Percentiles rank a stretch among this genome's conserved stretches.
Conservation (phyloP, 352 stramenopile species). For the Thalassiosira livingstoniorum region DNA sequence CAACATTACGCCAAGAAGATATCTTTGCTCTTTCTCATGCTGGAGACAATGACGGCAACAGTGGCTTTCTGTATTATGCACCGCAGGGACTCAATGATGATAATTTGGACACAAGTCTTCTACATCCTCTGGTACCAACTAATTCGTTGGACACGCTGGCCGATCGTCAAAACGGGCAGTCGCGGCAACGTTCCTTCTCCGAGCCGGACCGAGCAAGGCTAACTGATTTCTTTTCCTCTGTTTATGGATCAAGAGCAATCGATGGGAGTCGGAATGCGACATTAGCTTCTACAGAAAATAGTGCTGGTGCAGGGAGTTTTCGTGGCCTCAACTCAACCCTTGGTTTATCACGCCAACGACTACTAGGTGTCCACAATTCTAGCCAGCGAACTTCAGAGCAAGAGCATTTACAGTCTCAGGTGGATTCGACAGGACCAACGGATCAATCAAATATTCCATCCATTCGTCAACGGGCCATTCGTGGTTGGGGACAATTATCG, state of each 20-base stretch:
- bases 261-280: slow-evolving; percentile 8
- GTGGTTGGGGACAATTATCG: background rate
- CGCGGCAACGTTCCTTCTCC: slow-evolving; percentile 49
- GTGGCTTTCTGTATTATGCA: slow-evolving; percentile 56
- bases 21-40: slow-evolving; percentile 46
- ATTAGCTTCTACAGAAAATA: background rate
- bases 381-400: no score
- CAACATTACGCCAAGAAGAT: slow-evolving; percentile 52
- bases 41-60: slow-evolving; percentile 33
- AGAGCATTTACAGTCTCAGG: no score
- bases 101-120: slow-evolving; percentile 31
- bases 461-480: background rate
- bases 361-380: no score
- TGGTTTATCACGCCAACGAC: no score
- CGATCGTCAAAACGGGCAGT: slow-evolving; percentile 11
- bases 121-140: slow-evolving; percentile 26
- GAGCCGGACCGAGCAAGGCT: slow-evolving; percentile 63
- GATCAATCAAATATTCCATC: background rate
- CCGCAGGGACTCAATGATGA: slow-evolving; percentile 42
- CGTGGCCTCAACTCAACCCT: no score
- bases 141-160: background rate
- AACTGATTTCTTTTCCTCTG: slow-evolving; percentile 51
- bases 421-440: no score
- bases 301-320: background rate
- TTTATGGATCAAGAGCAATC: slow-evolving; percentile 44